Evolutionary conservation across 306 rosid genomes (phyloP).

Genomic region (Gastrolobium bilobum): DNA sequence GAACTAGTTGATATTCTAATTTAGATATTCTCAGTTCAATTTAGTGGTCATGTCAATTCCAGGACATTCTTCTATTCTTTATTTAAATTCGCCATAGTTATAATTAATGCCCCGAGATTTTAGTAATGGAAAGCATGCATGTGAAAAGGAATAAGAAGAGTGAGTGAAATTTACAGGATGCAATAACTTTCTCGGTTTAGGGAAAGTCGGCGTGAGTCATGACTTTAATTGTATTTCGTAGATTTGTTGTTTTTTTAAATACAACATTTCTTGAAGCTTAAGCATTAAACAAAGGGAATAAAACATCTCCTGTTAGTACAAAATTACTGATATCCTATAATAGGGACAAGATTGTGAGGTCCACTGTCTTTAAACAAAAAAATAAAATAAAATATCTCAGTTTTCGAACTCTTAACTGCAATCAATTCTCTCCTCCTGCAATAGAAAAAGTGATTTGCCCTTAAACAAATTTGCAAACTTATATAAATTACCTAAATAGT

Average conservation of each 20-base stretch:
- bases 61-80: constrained; percentile 9
- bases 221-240: background rate
- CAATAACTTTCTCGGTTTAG: constrained; percentile 39
- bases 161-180: constrained; percentile 42
- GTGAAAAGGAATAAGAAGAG: constrained; percentile 47
- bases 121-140: constrained; percentile 34
- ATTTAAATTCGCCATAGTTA: background rate
- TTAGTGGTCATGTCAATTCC: background rate
- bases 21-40: background rate
- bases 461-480: constrained; percentile 41
- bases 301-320: too few relatives aligned
- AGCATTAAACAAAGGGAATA: constrained; percentile 9
- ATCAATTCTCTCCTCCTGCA: too few relatives aligned
- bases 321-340: too few relatives aligned
- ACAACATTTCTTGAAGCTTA: constrained; percentile 20
- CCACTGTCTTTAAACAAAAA: too few relatives aligned
- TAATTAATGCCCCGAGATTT: constrained; percentile 12
- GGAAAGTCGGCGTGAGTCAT: constrained; percentile 47
- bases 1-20: background rate
- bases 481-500: constrained; percentile 25
- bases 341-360: too few relatives aligned
- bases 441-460: too few relatives aligned
- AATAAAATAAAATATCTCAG: too few relatives aligned
- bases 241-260: background rate
- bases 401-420: too few relatives aligned